Conservation (phyloP, 306 rosid species). For the Vigna reflexopilosa region DNA sequence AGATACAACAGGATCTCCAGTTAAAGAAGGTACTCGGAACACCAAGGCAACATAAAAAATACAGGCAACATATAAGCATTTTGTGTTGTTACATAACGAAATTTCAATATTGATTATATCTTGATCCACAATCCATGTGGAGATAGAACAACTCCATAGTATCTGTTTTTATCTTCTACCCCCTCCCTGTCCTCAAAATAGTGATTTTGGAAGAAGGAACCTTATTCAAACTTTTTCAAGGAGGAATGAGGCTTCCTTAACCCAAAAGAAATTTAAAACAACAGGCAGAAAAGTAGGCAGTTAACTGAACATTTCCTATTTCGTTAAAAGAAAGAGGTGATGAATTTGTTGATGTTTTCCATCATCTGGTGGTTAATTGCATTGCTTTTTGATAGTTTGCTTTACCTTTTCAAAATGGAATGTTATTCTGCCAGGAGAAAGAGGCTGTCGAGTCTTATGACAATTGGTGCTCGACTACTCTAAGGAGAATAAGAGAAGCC, state of each 20-base stretch:
- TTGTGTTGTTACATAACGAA: conserved; percentile 14
- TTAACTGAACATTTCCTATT: conserved; percentile 28
- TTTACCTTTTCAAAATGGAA: conserved; percentile 39
- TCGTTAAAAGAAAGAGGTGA: conserved; percentile 12
- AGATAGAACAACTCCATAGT: not conserved
- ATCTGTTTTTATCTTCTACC: not conserved
- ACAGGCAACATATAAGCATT: not conserved
- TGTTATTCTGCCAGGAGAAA: conserved; percentile 66
- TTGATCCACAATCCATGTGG: not conserved
- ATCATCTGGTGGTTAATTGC: conserved; percentile 28
- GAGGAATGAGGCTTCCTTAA: not conserved
- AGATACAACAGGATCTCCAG: not conserved
- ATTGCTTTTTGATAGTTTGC: conserved; percentile 29
- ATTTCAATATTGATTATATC: conserved; percentile 10
- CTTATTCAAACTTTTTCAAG: not conserved
- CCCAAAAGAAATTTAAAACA: not conserved
- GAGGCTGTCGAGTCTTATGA: conserved; percentile 69
- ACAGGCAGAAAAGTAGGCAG: conserved; percentile 8
- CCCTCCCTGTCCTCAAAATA: not conserved
- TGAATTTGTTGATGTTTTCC: conserved; percentile 7
- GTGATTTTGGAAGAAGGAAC: conserved; percentile 13
- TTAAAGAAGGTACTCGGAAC: not conserved
- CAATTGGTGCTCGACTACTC: conserved; percentile 70
- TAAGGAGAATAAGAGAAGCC: conserved; percentile 73
- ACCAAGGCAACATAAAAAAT: not conserved